Evolutionary conservation across 2,329 filamentous ascomycete genomes (phyloP).

Genomic region (Epichloe hybrida): DNA sequence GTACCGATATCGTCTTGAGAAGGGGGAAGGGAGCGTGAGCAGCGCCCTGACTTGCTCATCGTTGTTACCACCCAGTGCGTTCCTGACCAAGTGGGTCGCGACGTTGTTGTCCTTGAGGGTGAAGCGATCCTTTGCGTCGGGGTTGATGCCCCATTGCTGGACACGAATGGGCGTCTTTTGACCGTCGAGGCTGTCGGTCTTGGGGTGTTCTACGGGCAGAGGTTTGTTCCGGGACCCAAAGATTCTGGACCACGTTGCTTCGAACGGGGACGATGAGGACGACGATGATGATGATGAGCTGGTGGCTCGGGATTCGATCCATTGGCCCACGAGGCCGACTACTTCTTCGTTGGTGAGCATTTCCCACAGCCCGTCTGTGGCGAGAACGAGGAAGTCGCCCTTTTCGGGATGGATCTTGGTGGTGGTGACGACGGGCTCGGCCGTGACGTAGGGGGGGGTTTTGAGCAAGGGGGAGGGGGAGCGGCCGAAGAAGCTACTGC

Average conservation of each 20-base stretch:
- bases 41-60: conserved; percentile 87
- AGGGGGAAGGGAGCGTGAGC: conserved; percentile 81
- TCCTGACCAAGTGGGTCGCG: conserved; percentile 87
- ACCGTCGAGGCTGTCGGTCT: conserved; percentile 40
- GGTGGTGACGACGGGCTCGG: conserved; percentile 86
- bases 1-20: conserved; percentile 78
- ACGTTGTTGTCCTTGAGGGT: conserved; percentile 91
- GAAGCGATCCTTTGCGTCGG: conserved; percentile 65
- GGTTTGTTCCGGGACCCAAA: conserved; percentile 37
- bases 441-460: conserved; percentile 93
- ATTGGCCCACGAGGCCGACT: conserved; percentile 88
- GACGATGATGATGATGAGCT: not conserved
- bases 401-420: conserved; percentile 81
- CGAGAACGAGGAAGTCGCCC: conserved; percentile 91
- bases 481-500: conserved; percentile 76
- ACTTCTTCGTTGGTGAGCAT: conserved; percentile 99
- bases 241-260: conserved; percentile 52
- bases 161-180: conserved; percentile 81
- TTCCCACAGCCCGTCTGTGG: conserved; percentile 95
- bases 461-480: conserved; percentile 66
- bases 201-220: conserved; percentile 63
- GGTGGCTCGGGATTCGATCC: conserved; percentile 67
- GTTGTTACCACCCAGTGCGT: conserved; percentile 86
- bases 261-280: conserved; percentile 46
- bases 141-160: conserved; percentile 77